These are phyloP conservation scores for Corymbia citriodora DNA, from an alignment of 441 rosid species.

Conservation along the genomic window DNA sequence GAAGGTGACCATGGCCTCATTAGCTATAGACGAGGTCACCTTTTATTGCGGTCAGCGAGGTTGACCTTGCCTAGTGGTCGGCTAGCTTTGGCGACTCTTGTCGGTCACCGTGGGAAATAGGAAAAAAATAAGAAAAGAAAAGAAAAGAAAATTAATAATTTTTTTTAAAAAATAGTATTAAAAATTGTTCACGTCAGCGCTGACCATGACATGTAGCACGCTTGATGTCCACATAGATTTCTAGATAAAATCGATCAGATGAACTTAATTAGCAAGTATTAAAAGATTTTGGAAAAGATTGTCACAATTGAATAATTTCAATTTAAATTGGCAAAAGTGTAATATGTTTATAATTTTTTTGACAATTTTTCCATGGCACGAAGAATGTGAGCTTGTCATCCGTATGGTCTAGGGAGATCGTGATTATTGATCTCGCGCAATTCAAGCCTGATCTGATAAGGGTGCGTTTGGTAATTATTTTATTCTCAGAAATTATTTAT, in stretches of 20 bases:
- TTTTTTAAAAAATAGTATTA: too few species aligned
- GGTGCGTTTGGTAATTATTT: too few species aligned
- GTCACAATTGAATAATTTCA: too few species aligned
- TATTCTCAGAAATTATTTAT: too few species aligned
- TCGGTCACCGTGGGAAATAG: accelerated
- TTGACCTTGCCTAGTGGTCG: not conserved
- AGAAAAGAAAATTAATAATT: too few species aligned
- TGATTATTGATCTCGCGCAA: not conserved
- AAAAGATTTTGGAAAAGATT: accelerated
- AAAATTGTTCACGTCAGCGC: accelerated
- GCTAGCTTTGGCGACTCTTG: accelerated
- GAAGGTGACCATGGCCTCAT: accelerated
- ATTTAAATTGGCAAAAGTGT: too few species aligned
- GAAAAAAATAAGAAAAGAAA: accelerated
- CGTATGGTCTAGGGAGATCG: not conserved
- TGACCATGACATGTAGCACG: too few species aligned
- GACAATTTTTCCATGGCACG: too few species aligned
- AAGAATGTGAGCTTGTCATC: not conserved
- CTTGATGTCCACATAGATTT: too few species aligned
- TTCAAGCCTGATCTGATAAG: not conserved
- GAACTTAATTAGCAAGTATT: too few species aligned
- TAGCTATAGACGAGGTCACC: not conserved
- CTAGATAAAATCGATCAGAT: too few species aligned
- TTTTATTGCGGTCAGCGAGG: accelerated
- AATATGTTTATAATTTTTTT: too few species aligned